Evolutionary conservation across 345 rosid genomes (phyloP).

Genomic region (Lagerstroemia speciosa): DNA sequence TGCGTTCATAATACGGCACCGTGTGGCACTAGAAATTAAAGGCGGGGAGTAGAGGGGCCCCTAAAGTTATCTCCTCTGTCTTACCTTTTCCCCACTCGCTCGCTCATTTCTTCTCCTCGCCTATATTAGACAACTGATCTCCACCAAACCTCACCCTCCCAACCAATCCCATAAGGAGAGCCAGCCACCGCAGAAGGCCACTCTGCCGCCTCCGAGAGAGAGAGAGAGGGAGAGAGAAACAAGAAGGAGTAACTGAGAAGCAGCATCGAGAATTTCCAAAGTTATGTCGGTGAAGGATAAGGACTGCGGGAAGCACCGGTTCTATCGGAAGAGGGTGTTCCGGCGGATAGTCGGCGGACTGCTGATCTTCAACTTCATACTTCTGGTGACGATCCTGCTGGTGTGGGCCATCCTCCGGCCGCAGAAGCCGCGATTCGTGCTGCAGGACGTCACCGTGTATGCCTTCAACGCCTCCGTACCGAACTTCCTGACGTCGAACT

Average conservation of each 20-base stretch:
- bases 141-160: neutral
- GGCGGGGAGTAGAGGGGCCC: neutral
- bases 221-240: no score
- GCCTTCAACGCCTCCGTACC: constrained; percentile 71
- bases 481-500: constrained; percentile 57
- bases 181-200: neutral
- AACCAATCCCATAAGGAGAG: no score
- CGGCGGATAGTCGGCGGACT: constrained; percentile 31
- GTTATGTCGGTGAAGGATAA: constrained; percentile 34
- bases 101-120: no score
- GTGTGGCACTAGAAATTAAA: neutral
- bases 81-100: neutral
- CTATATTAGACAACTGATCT: neutral
- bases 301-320: constrained; percentile 33
- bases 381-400: constrained; percentile 49
- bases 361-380: constrained; percentile 41
- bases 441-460: constrained; percentile 89
- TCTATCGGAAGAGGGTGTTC: constrained; percentile 17
- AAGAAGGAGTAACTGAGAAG: no score
- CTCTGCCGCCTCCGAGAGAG: neutral
- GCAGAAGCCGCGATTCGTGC: constrained; percentile 58
- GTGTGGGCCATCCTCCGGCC: constrained; percentile 91
- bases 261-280: no score
- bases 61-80: neutral
- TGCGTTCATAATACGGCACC: neutral